Evolutionary conservation across 1,284 basidiomycete genomes (phyloP), one percentile per base, ranked within the genome.

Genomic region (Amylostereum chailletii): DNA sequence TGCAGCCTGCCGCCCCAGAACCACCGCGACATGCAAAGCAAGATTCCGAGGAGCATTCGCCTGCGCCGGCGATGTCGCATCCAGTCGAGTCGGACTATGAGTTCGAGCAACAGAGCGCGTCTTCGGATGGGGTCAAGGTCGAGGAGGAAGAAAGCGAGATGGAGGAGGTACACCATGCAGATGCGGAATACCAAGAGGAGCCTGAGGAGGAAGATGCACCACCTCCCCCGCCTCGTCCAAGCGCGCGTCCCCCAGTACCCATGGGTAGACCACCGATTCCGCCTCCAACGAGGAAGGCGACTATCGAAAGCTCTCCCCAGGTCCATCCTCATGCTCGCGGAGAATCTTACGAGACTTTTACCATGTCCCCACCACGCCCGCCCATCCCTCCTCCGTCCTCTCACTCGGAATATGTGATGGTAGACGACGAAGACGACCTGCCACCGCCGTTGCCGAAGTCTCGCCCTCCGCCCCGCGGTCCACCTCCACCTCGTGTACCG

Each of bases 61-160:
- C 53, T 0, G 56, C 55, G 5, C 51, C 48, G 11, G 34, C 50
- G 6, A 43, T 53, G 5, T 64, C 67, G 10, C 67, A 69, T 50
- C 62, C 69, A 9, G 60, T 63, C 42, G 72, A 72, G 30, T 60
- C 60, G 1, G 74, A 77, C n/a, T 66, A 67, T 10, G 75, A 76
- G 50, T 61, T 62, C 33, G 73, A 67, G 40, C 74, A 70, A 55
- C 58, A 62, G 11, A 61, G 63, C 34, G 65, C 65, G 42, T 76
- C 76, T 5, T 78, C 81, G 27, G 83, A 85, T 50, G 76, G 75
- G 19, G 78, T 81, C 29, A 71, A 72, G 41, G 75, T 79, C 10
- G 81, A 83, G 51, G 76, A 74, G 4, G 83, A 85, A 57, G 81
- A 83, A 53, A 83, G 78, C 55, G 82, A 86, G 60, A 66, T 78